Evolutionary conservation across 2,329 filamentous ascomycete genomes (phyloP).

Genomic region (Aspergillus ustus): DNA sequence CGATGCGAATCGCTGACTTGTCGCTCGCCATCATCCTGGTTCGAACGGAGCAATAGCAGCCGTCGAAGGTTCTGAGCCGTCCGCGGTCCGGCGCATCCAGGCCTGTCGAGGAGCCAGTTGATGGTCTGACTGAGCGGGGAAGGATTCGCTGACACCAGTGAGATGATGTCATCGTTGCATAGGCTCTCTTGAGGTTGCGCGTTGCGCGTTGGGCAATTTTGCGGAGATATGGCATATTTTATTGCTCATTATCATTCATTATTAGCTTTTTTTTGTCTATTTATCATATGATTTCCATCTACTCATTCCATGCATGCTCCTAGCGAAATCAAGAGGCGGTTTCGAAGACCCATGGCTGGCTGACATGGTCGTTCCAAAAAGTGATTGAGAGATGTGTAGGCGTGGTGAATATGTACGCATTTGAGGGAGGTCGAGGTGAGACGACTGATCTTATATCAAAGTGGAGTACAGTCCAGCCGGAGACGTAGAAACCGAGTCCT

Average conservation of each 20-base stretch:
- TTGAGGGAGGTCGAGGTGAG: background rate
- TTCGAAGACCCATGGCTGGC: background rate
- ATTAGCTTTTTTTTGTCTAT: background rate
- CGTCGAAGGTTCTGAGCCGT: background rate
- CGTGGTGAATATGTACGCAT: background rate
- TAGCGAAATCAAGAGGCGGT: background rate
- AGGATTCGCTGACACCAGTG: background rate
- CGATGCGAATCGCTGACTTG: background rate
- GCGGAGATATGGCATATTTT: background rate
- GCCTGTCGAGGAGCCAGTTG: background rate
- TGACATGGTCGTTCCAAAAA: background rate
- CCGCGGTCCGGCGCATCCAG: background rate
- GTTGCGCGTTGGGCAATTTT: background rate
- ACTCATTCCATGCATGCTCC: background rate
- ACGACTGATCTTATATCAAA: background rate
- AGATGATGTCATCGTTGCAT: constrained; percentile 6
- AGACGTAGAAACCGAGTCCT: background rate
- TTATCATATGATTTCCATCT: background rate
- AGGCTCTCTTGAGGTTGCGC: too few relatives aligned
- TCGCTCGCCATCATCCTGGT: background rate
- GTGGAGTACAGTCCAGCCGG: background rate
- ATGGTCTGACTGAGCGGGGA: constrained; percentile 12
- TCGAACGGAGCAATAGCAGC: constrained; percentile 3
- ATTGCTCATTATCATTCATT: background rate
- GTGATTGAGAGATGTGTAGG: background rate